Evolutionary conservation across 169 alveolate genomes (phyloP).

Genomic region (Babesia microti): DNA sequence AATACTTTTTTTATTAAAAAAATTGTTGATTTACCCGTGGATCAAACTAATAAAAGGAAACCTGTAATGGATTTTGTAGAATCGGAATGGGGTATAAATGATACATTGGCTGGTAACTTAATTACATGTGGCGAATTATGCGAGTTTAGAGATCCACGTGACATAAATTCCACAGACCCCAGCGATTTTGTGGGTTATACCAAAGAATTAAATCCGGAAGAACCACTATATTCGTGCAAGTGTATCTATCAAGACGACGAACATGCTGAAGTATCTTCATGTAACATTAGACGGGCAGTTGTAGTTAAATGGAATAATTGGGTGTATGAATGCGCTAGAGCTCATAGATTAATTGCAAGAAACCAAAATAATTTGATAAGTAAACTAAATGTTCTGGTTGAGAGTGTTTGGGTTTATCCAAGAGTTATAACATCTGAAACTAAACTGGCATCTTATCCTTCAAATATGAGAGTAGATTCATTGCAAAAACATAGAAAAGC

Average conservation of each 20-base stretch:
- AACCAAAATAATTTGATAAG: not conserved
- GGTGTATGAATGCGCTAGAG: conserved; percentile 17
- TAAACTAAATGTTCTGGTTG: conserved; percentile 1
- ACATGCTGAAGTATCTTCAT: conserved; percentile 10
- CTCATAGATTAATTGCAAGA: conserved; percentile 5
- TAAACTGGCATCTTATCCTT: not conserved
- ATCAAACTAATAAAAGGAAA: conserved; percentile 5
- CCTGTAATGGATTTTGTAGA: conserved; percentile 8
- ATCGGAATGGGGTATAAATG: conserved; percentile 15
- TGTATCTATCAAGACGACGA: conserved; percentile 44
- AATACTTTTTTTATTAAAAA: conserved; percentile 5
- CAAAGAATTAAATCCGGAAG: conserved; percentile 10
- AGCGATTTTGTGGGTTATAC: conserved; percentile 33
- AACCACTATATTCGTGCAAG: conserved; percentile 23
- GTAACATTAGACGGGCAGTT: conserved; percentile 21
- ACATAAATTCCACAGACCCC: conserved; percentile 29
- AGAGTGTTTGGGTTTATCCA: not conserved
- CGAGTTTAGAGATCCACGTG: conserved; percentile 47
- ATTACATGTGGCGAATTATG: conserved; percentile 36
- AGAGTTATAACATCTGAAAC: not conserved
- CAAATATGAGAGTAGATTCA: no score
- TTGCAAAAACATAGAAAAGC: not conserved
- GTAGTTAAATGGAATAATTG: conserved; percentile 37
- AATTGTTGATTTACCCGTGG: conserved; percentile 3
- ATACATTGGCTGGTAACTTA: conserved; percentile 19